Evolutionary conservation across 768 basidiomycete genomes (phyloP).

Genomic region (Hygrocybe coccinea): DNA sequence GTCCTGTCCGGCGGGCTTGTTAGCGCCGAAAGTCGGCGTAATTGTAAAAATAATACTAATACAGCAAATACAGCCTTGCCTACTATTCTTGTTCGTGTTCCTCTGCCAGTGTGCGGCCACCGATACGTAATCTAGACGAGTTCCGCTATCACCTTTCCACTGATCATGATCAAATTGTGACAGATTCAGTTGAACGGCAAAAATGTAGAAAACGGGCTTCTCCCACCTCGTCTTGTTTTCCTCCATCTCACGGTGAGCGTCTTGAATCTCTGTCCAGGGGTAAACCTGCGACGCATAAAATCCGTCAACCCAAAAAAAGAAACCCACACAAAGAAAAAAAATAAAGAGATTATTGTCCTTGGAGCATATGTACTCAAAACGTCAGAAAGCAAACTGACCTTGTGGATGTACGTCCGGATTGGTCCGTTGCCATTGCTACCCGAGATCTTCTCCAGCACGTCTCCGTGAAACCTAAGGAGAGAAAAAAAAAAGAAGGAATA

Average conservation of each 20-base stretch:
- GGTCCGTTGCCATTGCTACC: slow-evolving; percentile 51
- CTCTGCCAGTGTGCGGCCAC: too few relatives aligned
- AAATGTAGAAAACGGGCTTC: neutral
- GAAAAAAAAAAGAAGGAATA: too few relatives aligned
- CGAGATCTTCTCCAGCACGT: slow-evolving; percentile 56
- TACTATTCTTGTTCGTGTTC: too few relatives aligned
- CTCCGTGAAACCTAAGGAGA: slow-evolving; percentile 45
- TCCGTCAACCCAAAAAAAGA: neutral
- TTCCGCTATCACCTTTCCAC: slow-evolving; percentile 47
- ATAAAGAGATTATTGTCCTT: too few relatives aligned
- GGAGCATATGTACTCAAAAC: too few relatives aligned
- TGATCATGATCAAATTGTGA: slow-evolving; percentile 17
- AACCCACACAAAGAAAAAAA: too few relatives aligned
- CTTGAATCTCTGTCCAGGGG: slow-evolving; percentile 72
- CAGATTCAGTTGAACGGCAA: neutral
- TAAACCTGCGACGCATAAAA: slow-evolving; percentile 51
- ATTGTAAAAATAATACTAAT: too few relatives aligned
- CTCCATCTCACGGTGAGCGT: slow-evolving; percentile 83
- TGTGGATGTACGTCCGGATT: slow-evolving; percentile 73
- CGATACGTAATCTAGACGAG: slow-evolving; percentile 22
- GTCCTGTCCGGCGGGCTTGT: too few relatives aligned
- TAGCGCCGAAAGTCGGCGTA: too few relatives aligned
- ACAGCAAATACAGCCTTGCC: too few relatives aligned
- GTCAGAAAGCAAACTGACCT: slow-evolving; percentile 38
- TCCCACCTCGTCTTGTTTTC: slow-evolving; percentile 51